These are phyloP conservation scores for Dryadomyces sulphureus DNA, from an alignment of 2,329 filamentous ascomycete species.

Conservation along the genomic window DNA sequence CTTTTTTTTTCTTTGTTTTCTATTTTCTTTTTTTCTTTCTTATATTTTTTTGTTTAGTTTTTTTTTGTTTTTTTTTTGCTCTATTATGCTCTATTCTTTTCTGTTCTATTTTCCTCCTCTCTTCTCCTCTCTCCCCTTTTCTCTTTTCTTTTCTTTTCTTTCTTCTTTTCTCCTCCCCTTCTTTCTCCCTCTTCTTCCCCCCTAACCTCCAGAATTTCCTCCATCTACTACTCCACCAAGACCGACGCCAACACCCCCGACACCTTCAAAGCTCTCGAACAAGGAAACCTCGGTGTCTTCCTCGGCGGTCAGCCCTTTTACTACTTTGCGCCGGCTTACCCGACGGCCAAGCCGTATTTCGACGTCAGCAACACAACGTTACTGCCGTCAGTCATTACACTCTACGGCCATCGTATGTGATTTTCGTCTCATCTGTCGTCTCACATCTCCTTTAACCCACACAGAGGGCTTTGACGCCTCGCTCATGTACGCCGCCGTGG, in stretches of 20 bases:
- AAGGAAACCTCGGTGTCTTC: slow-evolving; percentile 41
- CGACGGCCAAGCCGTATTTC: slow-evolving; percentile 29
- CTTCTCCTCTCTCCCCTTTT: too few species aligned
- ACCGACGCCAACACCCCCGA: slow-evolving; percentile 47
- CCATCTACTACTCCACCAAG: slow-evolving; percentile 45
- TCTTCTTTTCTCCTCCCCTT: too few species aligned
- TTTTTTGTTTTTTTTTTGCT: too few species aligned
- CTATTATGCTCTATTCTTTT: neutral
- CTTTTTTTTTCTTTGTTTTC: neutral
- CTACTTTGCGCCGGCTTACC: slow-evolving; percentile 37
- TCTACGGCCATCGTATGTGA: slow-evolving; percentile 32
- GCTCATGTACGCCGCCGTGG: slow-evolving; percentile 31
- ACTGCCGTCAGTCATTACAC: slow-evolving; percentile 39
- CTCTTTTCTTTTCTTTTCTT: too few species aligned
- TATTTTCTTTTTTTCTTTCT: too few species aligned
- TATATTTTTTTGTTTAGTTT: too few species aligned
- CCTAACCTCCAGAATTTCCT: slow-evolving; percentile 24
- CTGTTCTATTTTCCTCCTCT: too few species aligned
- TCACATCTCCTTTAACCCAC: neutral
- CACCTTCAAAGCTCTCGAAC: slow-evolving; percentile 43
- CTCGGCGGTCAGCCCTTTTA: slow-evolving; percentile 43
- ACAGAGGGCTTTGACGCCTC: slow-evolving; percentile 30
- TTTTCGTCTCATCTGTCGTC: neutral
- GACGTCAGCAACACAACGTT: slow-evolving; percentile 19
- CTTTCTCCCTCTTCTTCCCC: neutral